phyloP scores from a whole-genome alignment of 441 rosid species.

The Erysimum cheiri region DNA sequence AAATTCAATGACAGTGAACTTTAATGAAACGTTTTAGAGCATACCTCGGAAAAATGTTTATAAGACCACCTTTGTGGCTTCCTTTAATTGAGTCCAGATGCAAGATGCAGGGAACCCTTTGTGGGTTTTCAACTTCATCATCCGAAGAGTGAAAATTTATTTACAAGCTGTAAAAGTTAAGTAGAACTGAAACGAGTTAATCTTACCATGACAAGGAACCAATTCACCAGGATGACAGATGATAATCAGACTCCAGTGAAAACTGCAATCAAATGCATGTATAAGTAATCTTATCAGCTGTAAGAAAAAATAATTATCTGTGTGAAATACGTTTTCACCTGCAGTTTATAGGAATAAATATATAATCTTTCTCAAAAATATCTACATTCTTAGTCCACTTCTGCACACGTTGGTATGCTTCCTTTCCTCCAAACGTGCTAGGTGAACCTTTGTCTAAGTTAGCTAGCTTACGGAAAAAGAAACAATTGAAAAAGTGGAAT shows the following conservation, averaged over 20 bases:
- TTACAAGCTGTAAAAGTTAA: slow-evolving; percentile 2
- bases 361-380: slow-evolving; percentile 82
- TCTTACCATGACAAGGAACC: slow-evolving; percentile 55
- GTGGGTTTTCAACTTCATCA: slow-evolving; percentile 47
- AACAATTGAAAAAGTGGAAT: slow-evolving; percentile 88
- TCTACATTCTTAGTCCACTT: slow-evolving; percentile 92
- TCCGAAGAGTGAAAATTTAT: slow-evolving; percentile 45
- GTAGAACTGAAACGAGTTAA: slow-evolving; percentile 1
- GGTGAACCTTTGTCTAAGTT: slow-evolving; percentile 74
- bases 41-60: slow-evolving; percentile 75
- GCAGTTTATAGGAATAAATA: slow-evolving; percentile 90
- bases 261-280: slow-evolving; percentile 56
- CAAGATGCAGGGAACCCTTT: slow-evolving; percentile 74
- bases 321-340: slow-evolving; percentile 53
- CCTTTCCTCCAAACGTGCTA: slow-evolving; percentile 62
- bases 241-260: slow-evolving; percentile 90
- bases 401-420: slow-evolving; percentile 81
- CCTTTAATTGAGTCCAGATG: slow-evolving; percentile 92
- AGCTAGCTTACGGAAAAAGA: slow-evolving; percentile 94
- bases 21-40: slow-evolving; percentile 13
- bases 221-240: slow-evolving; percentile 86
- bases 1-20: slow-evolving; percentile 22
- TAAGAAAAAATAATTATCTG: slow-evolving; percentile 2
- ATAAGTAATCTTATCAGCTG: slow-evolving; percentile 33
- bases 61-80: slow-evolving; percentile 74